These are phyloP conservation scores for Adansonia grandidieri DNA, from an alignment of 441 rosid species.

Conservation along the genomic window DNA sequence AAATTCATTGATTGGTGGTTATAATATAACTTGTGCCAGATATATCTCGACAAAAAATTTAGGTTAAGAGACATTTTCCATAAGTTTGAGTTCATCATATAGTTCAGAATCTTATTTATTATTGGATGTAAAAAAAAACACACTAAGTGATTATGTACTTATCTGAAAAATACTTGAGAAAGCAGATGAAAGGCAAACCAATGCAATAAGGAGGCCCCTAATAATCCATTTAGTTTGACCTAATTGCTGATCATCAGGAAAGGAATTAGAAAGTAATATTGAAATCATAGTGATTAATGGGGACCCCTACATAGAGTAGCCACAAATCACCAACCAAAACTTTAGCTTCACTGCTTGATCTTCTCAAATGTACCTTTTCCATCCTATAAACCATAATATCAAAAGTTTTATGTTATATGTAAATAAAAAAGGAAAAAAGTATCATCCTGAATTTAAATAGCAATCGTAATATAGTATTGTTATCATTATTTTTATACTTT, in stretches of 20 bases:
- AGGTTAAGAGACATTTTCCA: too few relatives aligned
- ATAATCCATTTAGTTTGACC: constrained; percentile 42
- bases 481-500: too few relatives aligned
- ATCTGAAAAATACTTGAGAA: constrained; percentile 54
- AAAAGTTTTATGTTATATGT: too few relatives aligned
- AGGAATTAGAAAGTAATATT: neutral
- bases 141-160: neutral
- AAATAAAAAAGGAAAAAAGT: neutral
- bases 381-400: constrained; percentile 34
- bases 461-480: too few relatives aligned
- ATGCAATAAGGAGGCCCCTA: constrained; percentile 46
- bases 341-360: constrained; percentile 50
- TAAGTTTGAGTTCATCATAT: too few relatives aligned
- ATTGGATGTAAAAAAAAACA: too few relatives aligned
- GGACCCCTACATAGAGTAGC: constrained; percentile 52
- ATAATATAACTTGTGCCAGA: too few relatives aligned
- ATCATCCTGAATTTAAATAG: neutral
- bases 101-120: too few relatives aligned
- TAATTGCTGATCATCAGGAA: constrained; percentile 1
- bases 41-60: too few relatives aligned
- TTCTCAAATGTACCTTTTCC: constrained; percentile 46
- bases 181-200: constrained; percentile 36
- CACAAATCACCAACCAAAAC: constrained; percentile 37
- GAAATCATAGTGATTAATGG: constrained; percentile 14
- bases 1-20: too few relatives aligned